Evolutionary conservation across 345 rosid species (phyloP).

Genomic region (Arabidopsis thaliana): DNA sequence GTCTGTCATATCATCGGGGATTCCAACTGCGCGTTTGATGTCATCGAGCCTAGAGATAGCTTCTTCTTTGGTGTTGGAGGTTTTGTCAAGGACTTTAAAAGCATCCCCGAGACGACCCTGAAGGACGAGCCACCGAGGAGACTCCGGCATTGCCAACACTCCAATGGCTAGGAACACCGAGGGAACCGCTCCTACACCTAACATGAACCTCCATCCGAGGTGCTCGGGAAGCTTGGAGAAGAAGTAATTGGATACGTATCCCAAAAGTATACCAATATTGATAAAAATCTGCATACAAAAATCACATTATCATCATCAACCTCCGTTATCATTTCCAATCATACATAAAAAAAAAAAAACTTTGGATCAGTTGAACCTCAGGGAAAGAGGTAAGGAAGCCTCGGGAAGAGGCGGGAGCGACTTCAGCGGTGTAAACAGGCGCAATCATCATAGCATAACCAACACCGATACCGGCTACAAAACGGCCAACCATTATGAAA

Average conservation of each 20-base stretch:
- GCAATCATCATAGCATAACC: constrained; percentile 75
- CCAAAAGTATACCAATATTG: constrained; percentile 64
- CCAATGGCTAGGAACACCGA: constrained; percentile 53
- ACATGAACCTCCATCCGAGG: constrained; percentile 69
- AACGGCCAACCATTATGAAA: constrained; percentile 63
- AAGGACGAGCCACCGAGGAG: constrained; percentile 76
- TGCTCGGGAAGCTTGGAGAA: constrained; percentile 57
- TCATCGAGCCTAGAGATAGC: constrained; percentile 56
- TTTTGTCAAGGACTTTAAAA: constrained; percentile 55
- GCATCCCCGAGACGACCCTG: constrained; percentile 60
- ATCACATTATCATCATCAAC: neutral
- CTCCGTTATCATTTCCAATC: neutral
- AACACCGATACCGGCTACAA: constrained; percentile 72
- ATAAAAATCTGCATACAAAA: constrained; percentile 51
- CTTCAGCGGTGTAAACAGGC: constrained; percentile 64
- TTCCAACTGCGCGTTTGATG: constrained; percentile 50
- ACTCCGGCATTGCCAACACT: constrained; percentile 71
- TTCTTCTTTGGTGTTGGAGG: constrained; percentile 54
- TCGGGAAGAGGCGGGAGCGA: constrained; percentile 63
- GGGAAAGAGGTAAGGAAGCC: constrained; percentile 75
- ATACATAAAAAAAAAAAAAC: neutral
- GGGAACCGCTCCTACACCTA: constrained; percentile 69
- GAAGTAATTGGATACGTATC: constrained; percentile 64
- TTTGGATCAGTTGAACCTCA: constrained; percentile 38
- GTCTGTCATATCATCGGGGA: constrained; percentile 48